Percentiles rank a stretch among this genome's conserved stretches.
Evolutionary conservation across 2,329 filamentous ascomycete genomes (phyloP).

Genomic region (Geosmithia morbida): DNA sequence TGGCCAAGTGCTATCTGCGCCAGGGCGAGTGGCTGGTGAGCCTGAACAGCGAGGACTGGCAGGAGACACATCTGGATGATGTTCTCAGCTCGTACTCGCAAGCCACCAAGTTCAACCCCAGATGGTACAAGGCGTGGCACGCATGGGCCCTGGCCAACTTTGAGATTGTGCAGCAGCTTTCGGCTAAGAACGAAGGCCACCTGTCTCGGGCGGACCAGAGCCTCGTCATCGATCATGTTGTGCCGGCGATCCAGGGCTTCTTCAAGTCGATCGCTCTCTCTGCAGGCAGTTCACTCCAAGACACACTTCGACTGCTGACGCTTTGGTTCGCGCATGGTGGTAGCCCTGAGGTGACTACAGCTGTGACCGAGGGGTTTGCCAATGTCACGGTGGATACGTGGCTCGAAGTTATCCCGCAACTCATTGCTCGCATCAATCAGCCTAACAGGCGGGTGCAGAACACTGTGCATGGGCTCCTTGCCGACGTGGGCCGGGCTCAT

Average conservation of each 20-base stretch:
- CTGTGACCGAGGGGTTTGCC: slow-evolving; percentile 79
- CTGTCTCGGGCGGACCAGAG: slow-evolving; percentile 35
- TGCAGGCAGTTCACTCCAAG: slow-evolving; percentile 82
- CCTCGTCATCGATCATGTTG: slow-evolving; percentile 72
- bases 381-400: slow-evolving; percentile 94
- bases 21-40: slow-evolving; percentile 93
- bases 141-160: slow-evolving; percentile 98
- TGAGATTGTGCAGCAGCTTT: slow-evolving; percentile 80
- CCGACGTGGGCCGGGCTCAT: slow-evolving; percentile 85
- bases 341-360: slow-evolving; percentile 71
- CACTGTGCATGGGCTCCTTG: slow-evolving; percentile 81
- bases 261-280: slow-evolving; percentile 94
- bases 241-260: slow-evolving; percentile 90
- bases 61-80: slow-evolving; percentile 70
- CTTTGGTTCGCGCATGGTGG: slow-evolving; percentile 95
- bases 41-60: slow-evolving; percentile 79
- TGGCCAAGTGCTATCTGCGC: slow-evolving; percentile 91
- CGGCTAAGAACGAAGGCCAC: slow-evolving; percentile 46
- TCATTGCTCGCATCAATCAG: slow-evolving; percentile 96
- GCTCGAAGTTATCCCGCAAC: slow-evolving; percentile 94
- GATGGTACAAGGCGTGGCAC: slow-evolving; percentile 99
- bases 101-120: slow-evolving; percentile 84
- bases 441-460: slow-evolving; percentile 78
- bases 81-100: slow-evolving; percentile 83
- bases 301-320: slow-evolving; percentile 82